Evolutionary conservation across 2,329 filamentous ascomycete genomes (phyloP).

Genomic region (Blastomyces silverae): DNA sequence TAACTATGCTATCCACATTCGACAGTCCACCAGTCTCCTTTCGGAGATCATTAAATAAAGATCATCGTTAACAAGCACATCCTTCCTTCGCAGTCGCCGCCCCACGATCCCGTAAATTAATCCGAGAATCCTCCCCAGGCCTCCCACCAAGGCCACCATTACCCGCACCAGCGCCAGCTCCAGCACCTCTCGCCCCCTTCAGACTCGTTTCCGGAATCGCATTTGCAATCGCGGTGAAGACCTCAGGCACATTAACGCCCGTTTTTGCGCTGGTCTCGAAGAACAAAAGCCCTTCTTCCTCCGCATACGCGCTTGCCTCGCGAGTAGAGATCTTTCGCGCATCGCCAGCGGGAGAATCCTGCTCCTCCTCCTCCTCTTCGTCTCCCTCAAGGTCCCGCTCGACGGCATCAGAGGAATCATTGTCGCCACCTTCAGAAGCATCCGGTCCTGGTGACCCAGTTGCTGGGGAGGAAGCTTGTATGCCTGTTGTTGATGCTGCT

Average conservation of each 20-base stretch:
- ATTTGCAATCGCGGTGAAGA: constrained; percentile 97
- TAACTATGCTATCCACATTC: not conserved
- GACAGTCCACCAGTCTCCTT: not conserved
- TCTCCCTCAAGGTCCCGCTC: constrained; percentile 43
- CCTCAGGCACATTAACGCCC: constrained; percentile 85
- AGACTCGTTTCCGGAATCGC: constrained; percentile 94
- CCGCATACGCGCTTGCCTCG: constrained; percentile 86
- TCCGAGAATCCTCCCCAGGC: constrained; percentile 53
- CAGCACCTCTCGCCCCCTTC: constrained; percentile 75
- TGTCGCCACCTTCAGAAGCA: constrained; percentile 7
- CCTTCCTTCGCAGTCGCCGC: constrained; percentile 77
- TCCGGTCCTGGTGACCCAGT: constrained; percentile 8
- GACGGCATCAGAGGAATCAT: constrained; percentile 10
- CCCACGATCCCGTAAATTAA: constrained; percentile 70
- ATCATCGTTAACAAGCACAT: constrained; percentile 65
- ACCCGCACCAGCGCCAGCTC: constrained; percentile 52
- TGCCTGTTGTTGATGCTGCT: not conserved
- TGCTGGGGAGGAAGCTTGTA: not conserved
- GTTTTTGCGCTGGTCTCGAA: constrained; percentile 99
- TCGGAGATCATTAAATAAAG: constrained; percentile 8
- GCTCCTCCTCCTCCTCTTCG: constrained; percentile 43
- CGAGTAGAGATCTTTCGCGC: constrained; percentile 84
- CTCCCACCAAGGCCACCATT: constrained; percentile 49
- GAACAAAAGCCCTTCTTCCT: constrained; percentile 89
- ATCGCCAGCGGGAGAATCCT: constrained; percentile 59